A percentile compares a stretch with the other conserved stretches of the same genome.
phyloP scores from a whole-genome alignment of 352 stramenopile species.

The Ophiocytium majus region DNA sequence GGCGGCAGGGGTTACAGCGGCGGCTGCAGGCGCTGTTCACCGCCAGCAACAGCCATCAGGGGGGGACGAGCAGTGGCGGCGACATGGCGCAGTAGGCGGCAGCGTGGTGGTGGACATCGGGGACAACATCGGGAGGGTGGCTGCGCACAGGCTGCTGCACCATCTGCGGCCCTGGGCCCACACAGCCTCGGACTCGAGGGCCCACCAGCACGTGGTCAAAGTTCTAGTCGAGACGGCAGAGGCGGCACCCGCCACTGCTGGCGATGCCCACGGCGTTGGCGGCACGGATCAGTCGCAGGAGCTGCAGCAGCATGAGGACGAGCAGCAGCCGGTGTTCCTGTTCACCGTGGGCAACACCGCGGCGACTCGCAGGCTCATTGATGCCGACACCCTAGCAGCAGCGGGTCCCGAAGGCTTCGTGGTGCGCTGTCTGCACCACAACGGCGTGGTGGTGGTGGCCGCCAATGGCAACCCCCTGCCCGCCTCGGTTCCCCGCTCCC shows the following conservation, averaged over 20 bases:
- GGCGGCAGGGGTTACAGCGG: too few relatives aligned
- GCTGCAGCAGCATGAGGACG: too few relatives aligned
- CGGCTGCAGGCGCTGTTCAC: too few relatives aligned
- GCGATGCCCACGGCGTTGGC: too few relatives aligned
- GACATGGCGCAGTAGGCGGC: too few relatives aligned
- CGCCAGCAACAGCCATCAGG: too few relatives aligned
- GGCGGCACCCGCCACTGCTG: neutral
- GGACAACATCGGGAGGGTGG: neutral
- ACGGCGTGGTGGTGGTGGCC: neutral
- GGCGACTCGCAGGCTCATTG: neutral
- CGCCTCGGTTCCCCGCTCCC: neutral
- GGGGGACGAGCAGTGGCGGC: too few relatives aligned
- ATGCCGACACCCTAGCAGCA: neutral
- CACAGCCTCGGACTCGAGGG: neutral
- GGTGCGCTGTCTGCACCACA: neutral
- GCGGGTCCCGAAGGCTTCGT: slow-evolving; percentile 14
- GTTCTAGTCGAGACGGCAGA: neutral
- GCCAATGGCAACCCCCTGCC: slow-evolving; percentile 6
- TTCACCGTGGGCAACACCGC: slow-evolving; percentile 12
- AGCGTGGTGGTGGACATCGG: neutral
- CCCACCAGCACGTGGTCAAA: neutral
- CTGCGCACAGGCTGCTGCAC: neutral
- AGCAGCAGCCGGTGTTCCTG: neutral
- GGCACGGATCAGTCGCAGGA: too few relatives aligned
- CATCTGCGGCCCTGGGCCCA: neutral